phyloP scores from a whole-genome alignment of 2,329 filamentous ascomycete genomes.

The Pestalotiopsis sp. region DNA sequence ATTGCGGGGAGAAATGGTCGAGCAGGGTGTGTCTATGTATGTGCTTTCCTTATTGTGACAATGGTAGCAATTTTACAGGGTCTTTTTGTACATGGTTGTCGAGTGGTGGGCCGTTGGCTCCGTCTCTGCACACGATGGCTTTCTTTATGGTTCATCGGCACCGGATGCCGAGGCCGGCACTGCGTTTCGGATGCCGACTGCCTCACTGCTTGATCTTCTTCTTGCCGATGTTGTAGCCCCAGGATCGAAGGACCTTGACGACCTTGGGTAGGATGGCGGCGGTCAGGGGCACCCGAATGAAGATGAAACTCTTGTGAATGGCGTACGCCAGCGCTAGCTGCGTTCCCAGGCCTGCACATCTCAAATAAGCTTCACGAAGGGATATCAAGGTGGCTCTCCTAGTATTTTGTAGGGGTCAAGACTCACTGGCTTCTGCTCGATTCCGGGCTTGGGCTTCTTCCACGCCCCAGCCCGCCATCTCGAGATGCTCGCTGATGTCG shows the following conservation, averaged over 20 bases:
- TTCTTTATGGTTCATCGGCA: not conserved
- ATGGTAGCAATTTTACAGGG: not conserved
- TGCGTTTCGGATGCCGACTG: not conserved
- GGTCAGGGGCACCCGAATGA: conserved; percentile 89
- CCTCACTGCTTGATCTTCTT: conserved; percentile 34
- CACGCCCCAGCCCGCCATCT: conserved; percentile 61
- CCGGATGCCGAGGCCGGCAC: not conserved
- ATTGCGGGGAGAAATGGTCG: not conserved
- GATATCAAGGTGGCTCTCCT: not conserved
- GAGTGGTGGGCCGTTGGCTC: not conserved
- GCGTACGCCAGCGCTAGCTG: conserved; percentile 93
- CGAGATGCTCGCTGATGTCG: conserved; percentile 45
- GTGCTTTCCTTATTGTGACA: not conserved
- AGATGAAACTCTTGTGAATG: conserved; percentile 97
- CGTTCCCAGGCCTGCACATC: conserved; percentile 63
- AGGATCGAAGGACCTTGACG: conserved; percentile 82
- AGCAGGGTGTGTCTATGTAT: conserved; percentile 4
- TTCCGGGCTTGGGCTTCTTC: conserved; percentile 64
- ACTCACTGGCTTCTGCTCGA: conserved; percentile 74
- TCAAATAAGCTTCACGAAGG: conserved; percentile 16
- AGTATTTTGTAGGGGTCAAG: not conserved
- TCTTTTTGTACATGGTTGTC: not conserved
- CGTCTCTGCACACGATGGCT: not conserved
- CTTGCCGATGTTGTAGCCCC: conserved; percentile 96
- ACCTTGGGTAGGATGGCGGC: conserved; percentile 90